Evolutionary conservation across 2,329 filamentous ascomycete species (phyloP).

Genomic region (Trichophyton mentagrophytes): DNA sequence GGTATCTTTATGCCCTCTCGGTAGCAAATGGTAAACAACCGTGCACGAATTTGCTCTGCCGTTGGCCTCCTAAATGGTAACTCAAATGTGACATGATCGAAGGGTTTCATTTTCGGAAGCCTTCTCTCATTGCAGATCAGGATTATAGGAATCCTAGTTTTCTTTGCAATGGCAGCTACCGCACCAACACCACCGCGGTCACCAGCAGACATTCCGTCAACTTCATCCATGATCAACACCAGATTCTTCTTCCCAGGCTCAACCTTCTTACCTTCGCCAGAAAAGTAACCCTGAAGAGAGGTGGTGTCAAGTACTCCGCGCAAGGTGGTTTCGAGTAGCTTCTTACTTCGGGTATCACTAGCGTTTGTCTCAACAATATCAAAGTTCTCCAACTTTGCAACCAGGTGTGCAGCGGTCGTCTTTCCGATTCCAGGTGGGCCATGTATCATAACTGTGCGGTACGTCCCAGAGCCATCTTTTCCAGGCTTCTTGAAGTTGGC

Average conservation of each 20-base stretch:
- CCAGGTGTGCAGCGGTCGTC: slow-evolving; percentile 88
- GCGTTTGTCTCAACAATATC: slow-evolving; percentile 93
- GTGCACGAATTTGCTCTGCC: slow-evolving; percentile 76
- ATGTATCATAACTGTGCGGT: slow-evolving; percentile 85
- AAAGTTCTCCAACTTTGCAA: slow-evolving; percentile 83
- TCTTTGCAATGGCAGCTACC: slow-evolving; percentile 86
- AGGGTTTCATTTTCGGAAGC: slow-evolving; percentile 95
- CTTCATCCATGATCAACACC: slow-evolving; percentile 96
- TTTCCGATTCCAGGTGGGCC: slow-evolving; percentile 95
- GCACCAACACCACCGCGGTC: slow-evolving; percentile 93
- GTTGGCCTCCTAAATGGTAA: slow-evolving; percentile 81
- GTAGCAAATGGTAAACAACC: slow-evolving; percentile 90
- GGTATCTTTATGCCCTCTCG: slow-evolving; percentile 82
- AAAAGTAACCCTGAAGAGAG: slow-evolving; percentile 82
- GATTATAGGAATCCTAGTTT: slow-evolving; percentile 87
- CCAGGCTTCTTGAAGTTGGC: slow-evolving; percentile 72
- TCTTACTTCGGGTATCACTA: slow-evolving; percentile 91
- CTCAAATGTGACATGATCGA: slow-evolving; percentile 74
- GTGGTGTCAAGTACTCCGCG: slow-evolving; percentile 86
- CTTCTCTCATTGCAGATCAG: slow-evolving; percentile 94
- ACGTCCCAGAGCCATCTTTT: slow-evolving; percentile 67
- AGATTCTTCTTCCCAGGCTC: slow-evolving; percentile 79
- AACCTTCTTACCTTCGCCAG: slow-evolving; percentile 66
- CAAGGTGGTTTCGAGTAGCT: slow-evolving; percentile 78
- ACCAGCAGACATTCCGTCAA: slow-evolving; percentile 96